These are phyloP conservation scores for Exophiala spinifera DNA, from an alignment of 2,329 filamentous ascomycete species.

Conservation along the genomic window DNA sequence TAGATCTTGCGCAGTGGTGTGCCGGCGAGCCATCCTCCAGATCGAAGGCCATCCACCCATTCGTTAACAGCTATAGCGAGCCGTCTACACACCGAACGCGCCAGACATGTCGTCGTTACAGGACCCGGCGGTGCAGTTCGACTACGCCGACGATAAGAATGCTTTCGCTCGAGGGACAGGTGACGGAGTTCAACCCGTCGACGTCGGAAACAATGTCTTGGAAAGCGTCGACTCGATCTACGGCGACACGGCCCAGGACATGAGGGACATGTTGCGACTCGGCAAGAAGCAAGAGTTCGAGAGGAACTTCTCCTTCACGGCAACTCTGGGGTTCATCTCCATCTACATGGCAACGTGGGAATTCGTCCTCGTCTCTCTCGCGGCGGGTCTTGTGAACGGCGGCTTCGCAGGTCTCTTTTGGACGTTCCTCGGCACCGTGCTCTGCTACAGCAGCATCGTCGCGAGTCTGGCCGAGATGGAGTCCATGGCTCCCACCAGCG, in stretches of 20 bases:
- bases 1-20: no score
- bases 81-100: no score
- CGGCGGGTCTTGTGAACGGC: conserved; percentile 17
- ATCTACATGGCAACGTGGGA: conserved; percentile 42
- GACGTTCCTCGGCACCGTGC: conserved; percentile 48
- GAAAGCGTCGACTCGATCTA: not conserved
- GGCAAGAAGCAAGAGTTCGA: conserved; percentile 15
- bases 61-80: no score
- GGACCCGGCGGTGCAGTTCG: not conserved
- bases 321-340: conserved; percentile 38
- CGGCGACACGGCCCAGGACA: not conserved
- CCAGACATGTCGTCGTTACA: no score
- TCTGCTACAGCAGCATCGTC: conserved; percentile 62
- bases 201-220: not conserved
- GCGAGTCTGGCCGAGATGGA: conserved; percentile 62
- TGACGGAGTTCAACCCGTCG: not conserved
- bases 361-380: conserved; percentile 16
- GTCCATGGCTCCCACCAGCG: conserved; percentile 32
- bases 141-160: not conserved
- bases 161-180: not conserved
- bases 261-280: conserved; percentile 8
- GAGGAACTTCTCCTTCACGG: conserved; percentile 32
- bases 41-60: no score
- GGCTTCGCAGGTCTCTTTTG: conserved; percentile 30
- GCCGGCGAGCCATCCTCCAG: no score